phyloP scores from a whole-genome alignment of 2,329 filamentous ascomycete genomes.

The Aureobasidium leucospermi region DNA sequence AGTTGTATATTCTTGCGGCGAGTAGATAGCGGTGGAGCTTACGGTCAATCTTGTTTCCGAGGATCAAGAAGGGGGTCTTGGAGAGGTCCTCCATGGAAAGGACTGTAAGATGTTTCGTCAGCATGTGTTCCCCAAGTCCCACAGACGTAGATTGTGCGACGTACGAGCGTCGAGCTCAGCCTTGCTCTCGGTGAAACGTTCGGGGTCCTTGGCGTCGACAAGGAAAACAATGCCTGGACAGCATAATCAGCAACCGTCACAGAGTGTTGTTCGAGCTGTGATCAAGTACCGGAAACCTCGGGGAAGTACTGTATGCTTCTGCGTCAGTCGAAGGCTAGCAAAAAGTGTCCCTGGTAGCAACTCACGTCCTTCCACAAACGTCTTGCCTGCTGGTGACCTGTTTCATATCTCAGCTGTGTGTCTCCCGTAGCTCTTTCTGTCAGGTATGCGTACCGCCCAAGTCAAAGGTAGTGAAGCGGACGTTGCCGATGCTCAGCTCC shows the following conservation, averaged over 20 bases:
- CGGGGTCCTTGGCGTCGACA: slow-evolving; percentile 93
- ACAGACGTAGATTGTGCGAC: not conserved
- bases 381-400: slow-evolving; percentile 75
- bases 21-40: not conserved
- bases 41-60: slow-evolving; percentile 98
- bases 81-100: slow-evolving; percentile 93
- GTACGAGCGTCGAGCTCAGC: slow-evolving; percentile 73
- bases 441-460: slow-evolving; percentile 54
- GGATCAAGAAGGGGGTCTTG: slow-evolving; percentile 91
- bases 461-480: slow-evolving; percentile 80
- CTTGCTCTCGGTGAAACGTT: slow-evolving; percentile 90
- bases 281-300: slow-evolving; percentile 64
- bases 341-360: no score
- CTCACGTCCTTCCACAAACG: slow-evolving; percentile 77
- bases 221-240: slow-evolving; percentile 82
- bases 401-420: not conserved
- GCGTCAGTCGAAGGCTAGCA: not conserved
- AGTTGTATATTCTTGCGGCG: not conserved
- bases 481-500: slow-evolving; percentile 82
- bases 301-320: slow-evolving; percentile 64
- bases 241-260: slow-evolving; percentile 18
- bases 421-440: not conserved
- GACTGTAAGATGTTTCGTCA: slow-evolving; percentile 42
- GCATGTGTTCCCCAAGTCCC: not conserved
- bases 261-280: slow-evolving; percentile 46